Conservation (phyloP, 345 rosid species). For the Linum tenue region DNA sequence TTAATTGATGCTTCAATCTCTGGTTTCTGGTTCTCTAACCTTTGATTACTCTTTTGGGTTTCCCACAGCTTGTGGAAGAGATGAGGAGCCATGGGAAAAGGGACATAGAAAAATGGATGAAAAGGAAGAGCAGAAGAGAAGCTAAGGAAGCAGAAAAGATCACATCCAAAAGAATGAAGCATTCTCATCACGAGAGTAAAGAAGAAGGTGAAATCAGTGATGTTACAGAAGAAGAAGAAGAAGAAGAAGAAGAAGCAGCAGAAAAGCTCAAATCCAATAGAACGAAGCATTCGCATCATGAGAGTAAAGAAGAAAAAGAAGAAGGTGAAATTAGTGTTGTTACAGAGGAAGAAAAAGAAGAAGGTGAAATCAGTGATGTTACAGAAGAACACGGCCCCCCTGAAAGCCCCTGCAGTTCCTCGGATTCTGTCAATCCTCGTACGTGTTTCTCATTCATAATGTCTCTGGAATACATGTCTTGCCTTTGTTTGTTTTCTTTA, state of each 20-base stretch:
- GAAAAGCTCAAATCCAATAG: conserved; percentile 5
- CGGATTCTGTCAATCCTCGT: conserved; percentile 30
- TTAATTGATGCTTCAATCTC: not conserved
- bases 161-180: not conserved
- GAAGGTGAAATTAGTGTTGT: not conserved
- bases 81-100: conserved; percentile 7
- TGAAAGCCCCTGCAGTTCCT: conserved; percentile 21
- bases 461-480: not conserved
- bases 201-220: not conserved
- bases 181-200: not conserved
- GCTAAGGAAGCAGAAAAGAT: conserved; percentile 16
- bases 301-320: not conserved
- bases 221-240: not conserved
- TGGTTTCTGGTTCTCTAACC: not conserved
- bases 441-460: not conserved
- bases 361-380: conserved; percentile 48
- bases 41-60: too few relatives aligned
- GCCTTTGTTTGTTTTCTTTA: not conserved
- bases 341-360: conserved; percentile 17
- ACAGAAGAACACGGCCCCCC: conserved; percentile 56
- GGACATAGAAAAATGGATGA: conserved; percentile 18
- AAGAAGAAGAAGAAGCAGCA: too few relatives aligned
- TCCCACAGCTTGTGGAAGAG: not conserved
- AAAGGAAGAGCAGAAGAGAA: conserved; percentile 27
- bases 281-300: not conserved